A percentile compares a stretch with the other conserved stretches of the same genome.
Evolutionary conservation across 192 early-diverging fungal genomes (phyloP).

Genomic region (Backusella liffmaniae): DNA sequence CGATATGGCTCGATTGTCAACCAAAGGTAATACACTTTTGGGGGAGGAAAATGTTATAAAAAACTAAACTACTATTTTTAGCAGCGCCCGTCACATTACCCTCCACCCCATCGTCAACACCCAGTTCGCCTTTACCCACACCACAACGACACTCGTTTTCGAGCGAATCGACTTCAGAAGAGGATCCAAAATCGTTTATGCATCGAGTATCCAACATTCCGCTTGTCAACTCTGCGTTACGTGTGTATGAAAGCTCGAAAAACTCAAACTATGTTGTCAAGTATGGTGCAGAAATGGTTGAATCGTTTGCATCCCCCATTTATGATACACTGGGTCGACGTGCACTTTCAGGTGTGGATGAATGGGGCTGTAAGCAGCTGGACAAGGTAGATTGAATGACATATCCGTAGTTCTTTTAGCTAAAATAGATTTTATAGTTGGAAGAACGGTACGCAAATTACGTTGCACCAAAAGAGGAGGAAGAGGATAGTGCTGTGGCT

Average conservation of each 20-base stretch:
- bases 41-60: no score
- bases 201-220: conserved; percentile 77
- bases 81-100: conserved; percentile 10
- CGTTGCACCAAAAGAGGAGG: conserved; percentile 26
- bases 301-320: conserved; percentile 74
- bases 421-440: conserved; percentile 4
- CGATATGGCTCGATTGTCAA: conserved; percentile 24
- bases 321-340: conserved; percentile 59
- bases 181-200: conserved; percentile 52
- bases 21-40: not conserved
- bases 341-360: conserved; percentile 16
- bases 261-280: conserved; percentile 59
- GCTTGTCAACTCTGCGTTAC: conserved; percentile 72
- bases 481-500: conserved; percentile 21
- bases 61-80: not conserved
- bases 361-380: conserved; percentile 6
- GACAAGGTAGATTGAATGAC: not conserved
- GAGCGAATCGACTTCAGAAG: conserved; percentile 12
- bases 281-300: conserved; percentile 75
- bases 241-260: conserved; percentile 74
- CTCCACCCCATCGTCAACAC: conserved; percentile 23
- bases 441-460: conserved; percentile 33
- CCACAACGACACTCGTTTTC: conserved; percentile 18
- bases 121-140: conserved; percentile 22
- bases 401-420: not conserved